Percentiles rank a stretch among this genome's conserved stretches.
Conservation (phyloP, 345 rosid genomes). For the Gossypium arboreum region DNA sequence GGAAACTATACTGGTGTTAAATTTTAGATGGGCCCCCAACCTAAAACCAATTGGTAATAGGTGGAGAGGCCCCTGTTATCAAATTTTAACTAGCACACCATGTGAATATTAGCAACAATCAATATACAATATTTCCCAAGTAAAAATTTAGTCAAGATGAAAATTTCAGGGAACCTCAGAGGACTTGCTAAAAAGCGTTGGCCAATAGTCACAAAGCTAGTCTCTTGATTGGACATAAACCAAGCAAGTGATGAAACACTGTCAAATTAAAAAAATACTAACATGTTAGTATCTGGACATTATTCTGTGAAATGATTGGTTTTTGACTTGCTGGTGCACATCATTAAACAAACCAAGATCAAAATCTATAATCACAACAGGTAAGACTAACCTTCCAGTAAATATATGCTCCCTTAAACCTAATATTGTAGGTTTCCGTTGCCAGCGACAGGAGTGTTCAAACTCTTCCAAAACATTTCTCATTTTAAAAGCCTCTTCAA, state of each 20-base stretch:
- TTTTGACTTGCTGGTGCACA: neutral
- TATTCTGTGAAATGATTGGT: neutral
- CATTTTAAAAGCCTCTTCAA: slow-evolving; percentile 98
- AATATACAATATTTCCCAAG: neutral
- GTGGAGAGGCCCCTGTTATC: neutral
- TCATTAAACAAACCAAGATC: neutral
- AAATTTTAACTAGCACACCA: neutral
- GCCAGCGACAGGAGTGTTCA: slow-evolving; percentile 36
- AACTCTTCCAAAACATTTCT: slow-evolving; percentile 91
- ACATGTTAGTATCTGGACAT: neutral
- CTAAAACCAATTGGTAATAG: slow-evolving; percentile 4
- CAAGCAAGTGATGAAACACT: slow-evolving; percentile 99
- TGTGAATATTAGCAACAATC: neutral
- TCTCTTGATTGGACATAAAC: slow-evolving; percentile 99
- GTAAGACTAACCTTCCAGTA: slow-evolving; percentile 85
- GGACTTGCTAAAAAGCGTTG: slow-evolving; percentile 97
- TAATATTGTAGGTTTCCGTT: slow-evolving; percentile 72
- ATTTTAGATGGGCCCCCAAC: neutral
- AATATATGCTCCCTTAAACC: slow-evolving; percentile 97
- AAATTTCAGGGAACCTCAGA: slow-evolving; percentile 52
- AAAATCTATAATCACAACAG: slow-evolving; percentile 1
- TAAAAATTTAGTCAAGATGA: neutral
- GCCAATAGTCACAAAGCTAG: slow-evolving; percentile 91
- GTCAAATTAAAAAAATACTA: slow-evolving; percentile 23
- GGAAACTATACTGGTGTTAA: neutral